Conservation (phyloP, 2,329 filamentous ascomycete genomes). For the Aureobasidium subglaciale region DNA sequence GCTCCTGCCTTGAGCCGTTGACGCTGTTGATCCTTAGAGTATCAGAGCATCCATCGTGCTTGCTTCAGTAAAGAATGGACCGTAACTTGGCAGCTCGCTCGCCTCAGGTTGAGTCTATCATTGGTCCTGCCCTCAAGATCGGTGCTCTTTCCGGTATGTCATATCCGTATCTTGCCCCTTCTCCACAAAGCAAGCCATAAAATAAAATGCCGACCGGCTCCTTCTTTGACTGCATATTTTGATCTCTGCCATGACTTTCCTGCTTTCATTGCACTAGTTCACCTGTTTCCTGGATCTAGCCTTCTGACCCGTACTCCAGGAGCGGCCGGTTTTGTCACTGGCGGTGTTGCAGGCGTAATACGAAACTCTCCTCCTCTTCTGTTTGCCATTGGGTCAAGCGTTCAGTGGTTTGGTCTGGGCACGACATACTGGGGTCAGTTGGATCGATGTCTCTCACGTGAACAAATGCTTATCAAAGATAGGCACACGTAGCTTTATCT, state of each 20-base stretch:
- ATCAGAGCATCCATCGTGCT: not conserved
- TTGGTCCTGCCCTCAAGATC: constrained; percentile 15
- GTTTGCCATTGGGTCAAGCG: constrained; percentile 64
- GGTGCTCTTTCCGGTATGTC: constrained; percentile 15
- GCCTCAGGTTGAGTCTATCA: not conserved
- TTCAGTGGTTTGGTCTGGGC: constrained; percentile 76
- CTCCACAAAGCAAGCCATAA: not conserved
- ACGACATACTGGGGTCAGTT: constrained; percentile 64
- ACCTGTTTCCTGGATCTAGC: too few relatives aligned
- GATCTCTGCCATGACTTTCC: not conserved
- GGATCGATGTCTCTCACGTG: too few relatives aligned
- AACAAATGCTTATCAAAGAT: not conserved
- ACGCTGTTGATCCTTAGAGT: not conserved
- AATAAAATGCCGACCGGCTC: not conserved
- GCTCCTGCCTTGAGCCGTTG: not conserved
- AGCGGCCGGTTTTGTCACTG: constrained; percentile 56
- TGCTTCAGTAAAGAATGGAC: not conserved
- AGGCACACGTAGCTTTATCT: constrained; percentile 24
- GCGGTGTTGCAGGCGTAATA: constrained; percentile 43
- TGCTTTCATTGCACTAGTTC: not conserved
- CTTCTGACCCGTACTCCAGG: constrained; percentile 32
- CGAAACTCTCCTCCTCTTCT: constrained; percentile 59
- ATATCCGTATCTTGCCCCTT: not conserved
- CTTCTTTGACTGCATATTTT: not conserved
- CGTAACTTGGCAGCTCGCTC: not conserved